Evolutionary conservation across 2,329 filamentous ascomycete species (phyloP).

Genomic region (Cercospora sojina): DNA sequence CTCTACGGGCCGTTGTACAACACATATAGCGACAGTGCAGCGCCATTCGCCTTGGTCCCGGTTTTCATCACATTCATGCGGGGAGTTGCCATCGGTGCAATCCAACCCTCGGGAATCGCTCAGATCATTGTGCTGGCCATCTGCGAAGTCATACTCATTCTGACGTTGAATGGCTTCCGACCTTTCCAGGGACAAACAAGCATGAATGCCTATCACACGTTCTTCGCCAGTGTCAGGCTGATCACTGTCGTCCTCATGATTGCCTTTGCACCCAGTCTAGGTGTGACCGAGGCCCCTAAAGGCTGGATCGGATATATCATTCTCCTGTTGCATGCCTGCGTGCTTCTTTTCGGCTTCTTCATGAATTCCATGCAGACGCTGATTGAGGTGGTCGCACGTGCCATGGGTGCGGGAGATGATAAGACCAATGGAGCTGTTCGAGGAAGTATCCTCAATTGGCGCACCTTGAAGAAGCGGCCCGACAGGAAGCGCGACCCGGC

Average conservation of each 20-base stretch:
- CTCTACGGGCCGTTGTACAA: slow-evolving; percentile 94
- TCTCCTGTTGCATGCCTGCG: slow-evolving; percentile 77
- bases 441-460: slow-evolving; percentile 77
- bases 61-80: slow-evolving; percentile 81
- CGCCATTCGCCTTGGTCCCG: slow-evolving; percentile 84
- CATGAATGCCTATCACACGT: slow-evolving; percentile 93
- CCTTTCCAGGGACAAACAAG: slow-evolving; percentile 89
- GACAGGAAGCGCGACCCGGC: slow-evolving; percentile 49
- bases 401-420: slow-evolving; percentile 79
- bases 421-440: slow-evolving; percentile 50
- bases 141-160: slow-evolving; percentile 85
- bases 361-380: slow-evolving; percentile 88
- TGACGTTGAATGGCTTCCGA: slow-evolving; percentile 84
- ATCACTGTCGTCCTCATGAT: slow-evolving; percentile 56
- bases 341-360: slow-evolving; percentile 88
- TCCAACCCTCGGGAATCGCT: slow-evolving; percentile 88
- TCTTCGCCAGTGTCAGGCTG: slow-evolving; percentile 77
- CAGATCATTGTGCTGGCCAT: slow-evolving; percentile 91
- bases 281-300: slow-evolving; percentile 73
- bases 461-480: slow-evolving; percentile 37
- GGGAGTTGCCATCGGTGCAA: slow-evolving; percentile 85
- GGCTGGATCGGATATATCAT: slow-evolving; percentile 97
- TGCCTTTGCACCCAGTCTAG: slow-evolving; percentile 79
- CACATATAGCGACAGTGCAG: slow-evolving; percentile 91
- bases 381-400: slow-evolving; percentile 79